Conservation (phyloP, 345 rosid species). For the Microcos paniculata region DNA sequence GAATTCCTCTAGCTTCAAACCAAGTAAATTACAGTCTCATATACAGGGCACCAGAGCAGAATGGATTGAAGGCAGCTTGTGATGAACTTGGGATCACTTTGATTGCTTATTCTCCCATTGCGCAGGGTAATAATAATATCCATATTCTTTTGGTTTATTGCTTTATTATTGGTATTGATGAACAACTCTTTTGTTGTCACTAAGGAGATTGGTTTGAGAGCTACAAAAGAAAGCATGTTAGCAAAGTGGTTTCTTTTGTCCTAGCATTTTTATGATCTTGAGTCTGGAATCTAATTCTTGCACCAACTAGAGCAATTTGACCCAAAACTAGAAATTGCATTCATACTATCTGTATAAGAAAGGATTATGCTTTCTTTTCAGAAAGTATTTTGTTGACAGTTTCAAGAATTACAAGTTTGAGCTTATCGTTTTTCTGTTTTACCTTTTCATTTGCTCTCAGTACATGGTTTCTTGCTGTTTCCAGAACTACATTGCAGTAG, state of each 20-base stretch:
- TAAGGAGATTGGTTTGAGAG: neutral
- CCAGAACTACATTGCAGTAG: neutral
- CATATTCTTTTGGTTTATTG: neutral
- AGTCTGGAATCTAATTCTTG: neutral
- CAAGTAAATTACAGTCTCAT: conserved; percentile 98
- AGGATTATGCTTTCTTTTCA: neutral
- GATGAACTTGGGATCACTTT: conserved; percentile 91
- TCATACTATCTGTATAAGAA: neutral
- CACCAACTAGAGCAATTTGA: neutral
- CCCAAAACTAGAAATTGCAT: neutral
- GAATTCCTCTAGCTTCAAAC: conserved; percentile 90
- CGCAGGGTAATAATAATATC: conserved; percentile 62
- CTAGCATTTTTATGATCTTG: neutral
- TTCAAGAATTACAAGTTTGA: neutral
- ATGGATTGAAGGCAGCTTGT: conserved; percentile 86
- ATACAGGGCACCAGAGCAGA: conserved; percentile 80
- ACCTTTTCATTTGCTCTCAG: neutral
- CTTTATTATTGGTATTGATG: conserved; percentile 5
- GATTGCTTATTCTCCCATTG: conserved; percentile 93
- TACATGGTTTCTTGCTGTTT: neutral
- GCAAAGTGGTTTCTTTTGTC: neutral
- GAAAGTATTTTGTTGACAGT: neutral
- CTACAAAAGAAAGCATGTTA: neutral
- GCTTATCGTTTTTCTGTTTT: neutral
- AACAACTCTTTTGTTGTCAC: neutral